Base-by-base conservation (phyloP, 371 early-diverging fungal genomes). In the Lichtheimia ornata region DNA sequence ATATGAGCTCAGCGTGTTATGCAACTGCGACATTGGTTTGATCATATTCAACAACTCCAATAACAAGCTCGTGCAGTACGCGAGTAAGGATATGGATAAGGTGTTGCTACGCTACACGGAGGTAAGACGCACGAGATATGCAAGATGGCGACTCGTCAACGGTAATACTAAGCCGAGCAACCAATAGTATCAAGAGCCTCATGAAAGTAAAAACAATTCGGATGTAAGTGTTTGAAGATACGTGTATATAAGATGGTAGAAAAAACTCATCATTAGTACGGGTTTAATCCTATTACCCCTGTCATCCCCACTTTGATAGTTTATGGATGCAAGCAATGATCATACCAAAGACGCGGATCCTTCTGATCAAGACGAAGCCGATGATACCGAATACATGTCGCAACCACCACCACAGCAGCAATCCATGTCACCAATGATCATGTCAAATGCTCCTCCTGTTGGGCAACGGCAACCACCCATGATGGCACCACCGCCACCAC, bases 11-110 rank as follows among this genome's bases (percentile, higher is more conserved):
- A 90, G 90, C 66, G 94, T 96, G 1, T 87, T 99, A 24, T 99
- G 99, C 81, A 95, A 94, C 69, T 95, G 97, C 74, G 97, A 99
- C 72, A 93, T 99, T 42, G 96, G 92, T 0, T 80, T 97, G 11
- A 91, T 97, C 61, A 93, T 97, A 63, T 95, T 97, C 77, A 89
- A 91, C 65, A 72, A 72, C 53, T 87, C 90, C 27, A 93, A 93
- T 65, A 91, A 91, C 73, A 97, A 96, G 74, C 86, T 97, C 15
- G 88, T 94, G 42, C 95, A 97, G 69, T 97, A 93, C 70, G 88
- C 95, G 0, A 90, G 90, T 47, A 83, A 89, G 25, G 95, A 97
- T 69, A 96, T 97, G 76, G 96, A 96, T 79, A 85, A 86, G 66
- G 91, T 95, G 49, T 73, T 97, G 62, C 79, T 95, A 77, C 84